Evolutionary conservation across 371 early-diverging fungal genomes (phyloP).

Genomic region (Zancudomyces culisetae): DNA sequence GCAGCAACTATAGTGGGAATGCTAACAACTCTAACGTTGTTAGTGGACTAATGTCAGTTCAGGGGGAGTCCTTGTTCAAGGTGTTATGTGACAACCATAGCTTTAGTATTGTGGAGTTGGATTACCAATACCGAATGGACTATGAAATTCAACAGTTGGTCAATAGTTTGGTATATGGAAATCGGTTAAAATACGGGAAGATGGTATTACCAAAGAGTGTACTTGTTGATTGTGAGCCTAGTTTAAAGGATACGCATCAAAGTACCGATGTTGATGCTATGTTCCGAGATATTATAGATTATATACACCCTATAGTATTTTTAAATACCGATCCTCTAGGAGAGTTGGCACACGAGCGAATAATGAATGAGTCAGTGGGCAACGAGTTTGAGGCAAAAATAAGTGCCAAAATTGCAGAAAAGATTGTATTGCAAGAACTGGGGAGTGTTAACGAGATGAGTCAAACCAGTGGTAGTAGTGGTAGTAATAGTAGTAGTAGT

Average conservation of each 20-base stretch:
- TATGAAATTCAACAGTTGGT: slow-evolving; percentile 75
- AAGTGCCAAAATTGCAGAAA: too few species aligned
- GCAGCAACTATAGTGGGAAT: background rate
- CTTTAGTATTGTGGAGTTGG: slow-evolving; percentile 48
- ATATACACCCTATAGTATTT: slow-evolving; percentile 51
- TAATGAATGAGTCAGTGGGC: slow-evolving; percentile 28
- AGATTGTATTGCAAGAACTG: too few species aligned
- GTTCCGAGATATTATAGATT: slow-evolving; percentile 40
- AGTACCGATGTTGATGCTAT: slow-evolving; percentile 24
- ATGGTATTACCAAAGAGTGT: slow-evolving; percentile 7
- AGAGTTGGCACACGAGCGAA: slow-evolving; percentile 33
- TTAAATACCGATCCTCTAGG: slow-evolving; percentile 47
- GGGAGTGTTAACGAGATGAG: too few species aligned
- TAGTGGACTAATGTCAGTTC: slow-evolving; percentile 8
- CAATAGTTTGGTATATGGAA: slow-evolving; percentile 70
- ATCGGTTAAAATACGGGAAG: slow-evolving; percentile 52
- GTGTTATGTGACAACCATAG: slow-evolving; percentile 65
- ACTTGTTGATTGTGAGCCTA: background rate
- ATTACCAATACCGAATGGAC: slow-evolving; percentile 95
- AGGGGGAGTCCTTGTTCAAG: slow-evolving; percentile 50
- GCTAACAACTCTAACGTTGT: too few species aligned
- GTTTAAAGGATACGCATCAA: background rate
- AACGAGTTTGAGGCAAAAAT: slow-evolving; percentile 52
- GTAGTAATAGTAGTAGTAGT: too few species aligned
- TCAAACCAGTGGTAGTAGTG: too few species aligned